Base-by-base conservation (phyloP, 306 rosid genomes). In the Psophocarpus tetragonolobus region DNA sequence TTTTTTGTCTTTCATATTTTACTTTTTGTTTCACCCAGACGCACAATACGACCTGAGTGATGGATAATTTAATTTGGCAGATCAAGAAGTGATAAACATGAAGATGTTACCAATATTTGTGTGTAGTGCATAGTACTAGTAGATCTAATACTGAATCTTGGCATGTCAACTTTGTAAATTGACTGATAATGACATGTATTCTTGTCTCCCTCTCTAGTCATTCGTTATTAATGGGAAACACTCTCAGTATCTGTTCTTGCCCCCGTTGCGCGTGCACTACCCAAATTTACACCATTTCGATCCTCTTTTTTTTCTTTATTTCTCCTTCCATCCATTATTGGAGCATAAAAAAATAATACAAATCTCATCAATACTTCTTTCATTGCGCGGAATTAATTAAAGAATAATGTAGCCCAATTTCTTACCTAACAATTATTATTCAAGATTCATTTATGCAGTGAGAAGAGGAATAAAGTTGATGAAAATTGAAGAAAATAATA, bases 171-270 rank as follows among this genome's bases (percentile, higher is more conserved):
- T 48, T 48, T 70, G 26, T 20, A 51, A 50, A 71, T 30, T 71
- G 65, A 21, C 35, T 33, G 76, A 32, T 47, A 71, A 12, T 20
- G 76, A 71, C 76, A 71, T 35, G 64, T 12, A 32, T 20, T 35
- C 4, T 53, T 53, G 65, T 53, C 50, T 53, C 65, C 51, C 44
- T 53, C 65, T 23, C 30, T 1, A 20, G 33, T 53, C 44, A 13
- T 23, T 14, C 47, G 0, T 32, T 21, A 53, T 71, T 48, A 48
- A 48, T 70, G 32, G 35, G 44, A 69, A 69, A 69, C 18, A 47
- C 74, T 38, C 18, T 10, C 70, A 38, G 21, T 2, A 20, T 4
- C 41, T n/a, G 41, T 30, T 62, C 26, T n/a, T 32, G 5, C 26
- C 26, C 23, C 24, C 23, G 2, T 14, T 61, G 41, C 68, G 68